phyloP scores from a whole-genome alignment of 371 early-diverging fungal genomes.

The Mycotypha africana region DNA sequence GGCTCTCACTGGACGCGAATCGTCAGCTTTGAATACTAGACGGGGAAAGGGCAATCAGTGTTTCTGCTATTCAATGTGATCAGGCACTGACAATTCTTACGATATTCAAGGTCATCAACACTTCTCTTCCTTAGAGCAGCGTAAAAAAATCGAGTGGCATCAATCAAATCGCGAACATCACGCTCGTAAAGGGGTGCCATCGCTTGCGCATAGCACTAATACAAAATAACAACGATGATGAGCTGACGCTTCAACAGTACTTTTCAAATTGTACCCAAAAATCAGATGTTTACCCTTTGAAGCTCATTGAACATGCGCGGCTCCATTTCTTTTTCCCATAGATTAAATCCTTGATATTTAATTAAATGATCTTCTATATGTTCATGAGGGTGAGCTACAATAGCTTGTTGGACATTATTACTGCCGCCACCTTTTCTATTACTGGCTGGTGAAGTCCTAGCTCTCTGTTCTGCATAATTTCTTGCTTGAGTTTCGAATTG shows the following conservation, averaged over 20 bases:
- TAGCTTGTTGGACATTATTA: too few relatives aligned
- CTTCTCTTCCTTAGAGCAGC: constrained; percentile 32
- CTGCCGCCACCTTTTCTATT: constrained; percentile 28
- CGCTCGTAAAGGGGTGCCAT: constrained; percentile 43
- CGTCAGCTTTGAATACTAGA: constrained; percentile 42
- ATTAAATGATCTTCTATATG: constrained; percentile 69
- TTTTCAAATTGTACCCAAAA: too few relatives aligned
- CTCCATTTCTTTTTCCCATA: constrained; percentile 93
- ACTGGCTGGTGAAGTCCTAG: constrained; percentile 35
- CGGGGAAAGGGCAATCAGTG: neutral
- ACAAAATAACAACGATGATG: neutral
- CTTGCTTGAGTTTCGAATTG: constrained; percentile 64
- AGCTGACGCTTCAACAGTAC: too few relatives aligned
- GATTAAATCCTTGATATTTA: constrained; percentile 76
- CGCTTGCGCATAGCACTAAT: constrained; percentile 42
- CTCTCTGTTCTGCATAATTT: constrained; percentile 46
- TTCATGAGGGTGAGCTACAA: constrained; percentile 58
- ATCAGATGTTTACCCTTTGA: constrained; percentile 73
- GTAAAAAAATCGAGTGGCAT: constrained; percentile 29
- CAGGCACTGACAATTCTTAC: too few relatives aligned
- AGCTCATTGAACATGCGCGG: constrained; percentile 81
- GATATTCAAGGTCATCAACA: constrained; percentile 42
- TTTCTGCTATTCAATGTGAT: neutral
- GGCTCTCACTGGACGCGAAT: constrained; percentile 40
- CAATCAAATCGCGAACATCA: constrained; percentile 43